These are phyloP conservation scores for Vinca minor DNA, from an alignment of 257 asterid species.

Conservation along the genomic window DNA sequence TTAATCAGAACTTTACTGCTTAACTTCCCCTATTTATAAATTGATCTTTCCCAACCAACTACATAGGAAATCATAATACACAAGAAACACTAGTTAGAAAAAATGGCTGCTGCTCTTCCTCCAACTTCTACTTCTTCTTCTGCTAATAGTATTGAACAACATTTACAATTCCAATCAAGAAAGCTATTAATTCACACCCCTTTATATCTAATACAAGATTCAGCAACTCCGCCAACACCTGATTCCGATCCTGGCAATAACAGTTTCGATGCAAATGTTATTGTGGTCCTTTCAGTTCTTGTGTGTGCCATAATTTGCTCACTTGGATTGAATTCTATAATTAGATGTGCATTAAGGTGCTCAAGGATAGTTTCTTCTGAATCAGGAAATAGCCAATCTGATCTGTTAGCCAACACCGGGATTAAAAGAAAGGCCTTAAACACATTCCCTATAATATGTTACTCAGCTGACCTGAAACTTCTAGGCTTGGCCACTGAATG, in stretches of 20 bases:
- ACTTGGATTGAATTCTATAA: too few species aligned
- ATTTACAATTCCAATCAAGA: slow-evolving; percentile 18
- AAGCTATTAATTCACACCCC: slow-evolving; percentile 15
- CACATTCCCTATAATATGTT: too few species aligned
- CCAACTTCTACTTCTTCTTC: too few species aligned
- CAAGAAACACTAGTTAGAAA: not conserved
- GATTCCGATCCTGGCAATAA: too few species aligned
- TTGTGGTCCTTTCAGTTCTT: too few species aligned
- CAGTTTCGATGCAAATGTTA: too few species aligned
- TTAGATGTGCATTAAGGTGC: slow-evolving; percentile 21
- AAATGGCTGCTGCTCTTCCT: slow-evolving; percentile 16
- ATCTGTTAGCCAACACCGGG: slow-evolving; percentile 13
- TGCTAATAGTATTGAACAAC: slow-evolving; percentile 7
- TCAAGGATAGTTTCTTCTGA: slow-evolving; percentile 7
- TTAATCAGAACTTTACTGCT: slow-evolving; percentile 4
- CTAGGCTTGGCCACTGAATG: too few species aligned
- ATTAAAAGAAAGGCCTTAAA: too few species aligned
- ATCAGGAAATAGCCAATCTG: not conserved
- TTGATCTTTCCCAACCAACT: slow-evolving; percentile 9
- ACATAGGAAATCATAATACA: not conserved
- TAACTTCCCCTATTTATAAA: slow-evolving; percentile 8
- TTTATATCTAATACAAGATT: slow-evolving; percentile 18
- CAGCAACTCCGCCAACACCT: too few species aligned
- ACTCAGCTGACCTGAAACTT: too few species aligned
- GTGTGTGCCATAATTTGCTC: too few species aligned